These are phyloP conservation scores for Fraxinus ornus DNA, from an alignment of 305 asterid genomes.

Conservation along the genomic window DNA sequence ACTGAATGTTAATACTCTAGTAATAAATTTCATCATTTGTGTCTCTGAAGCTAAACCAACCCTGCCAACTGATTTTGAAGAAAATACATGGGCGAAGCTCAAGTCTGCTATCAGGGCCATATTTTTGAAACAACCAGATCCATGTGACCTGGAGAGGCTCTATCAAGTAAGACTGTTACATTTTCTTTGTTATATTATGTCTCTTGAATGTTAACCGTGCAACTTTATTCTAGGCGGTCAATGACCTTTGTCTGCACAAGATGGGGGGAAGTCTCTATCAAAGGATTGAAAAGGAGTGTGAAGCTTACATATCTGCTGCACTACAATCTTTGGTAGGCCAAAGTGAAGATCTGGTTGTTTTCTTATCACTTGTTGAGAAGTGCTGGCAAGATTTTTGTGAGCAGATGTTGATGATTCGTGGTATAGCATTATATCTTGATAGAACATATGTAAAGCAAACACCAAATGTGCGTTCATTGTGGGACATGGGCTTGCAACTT, in stretches of 20 bases:
- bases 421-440: constrained; percentile 46
- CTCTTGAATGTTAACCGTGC: constrained; percentile 5
- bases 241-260: constrained; percentile 87
- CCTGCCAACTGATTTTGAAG: constrained; percentile 83
- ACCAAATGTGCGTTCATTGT: constrained; percentile 74
- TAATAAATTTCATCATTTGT: constrained; percentile 23
- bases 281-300: constrained; percentile 82
- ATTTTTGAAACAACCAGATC: constrained; percentile 88
- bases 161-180: constrained; percentile 56
- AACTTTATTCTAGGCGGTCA: constrained; percentile 39
- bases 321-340: constrained; percentile 78
- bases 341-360: constrained; percentile 87
- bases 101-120: constrained; percentile 89
- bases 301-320: constrained; percentile 65
- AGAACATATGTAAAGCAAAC: constrained; percentile 54
- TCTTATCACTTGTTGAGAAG: constrained; percentile 86
- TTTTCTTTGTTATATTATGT: neutral
- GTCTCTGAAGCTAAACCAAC: constrained; percentile 72
- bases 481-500: constrained; percentile 99
- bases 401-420: constrained; percentile 67
- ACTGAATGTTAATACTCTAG: neutral
- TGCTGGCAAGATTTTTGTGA: constrained; percentile 77
- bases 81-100: constrained; percentile 83
- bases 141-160: constrained; percentile 86
- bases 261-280: constrained; percentile 93